Evolutionary conservation across 306 rosid genomes (phyloP).

Genomic region (Prunus campanulata): DNA sequence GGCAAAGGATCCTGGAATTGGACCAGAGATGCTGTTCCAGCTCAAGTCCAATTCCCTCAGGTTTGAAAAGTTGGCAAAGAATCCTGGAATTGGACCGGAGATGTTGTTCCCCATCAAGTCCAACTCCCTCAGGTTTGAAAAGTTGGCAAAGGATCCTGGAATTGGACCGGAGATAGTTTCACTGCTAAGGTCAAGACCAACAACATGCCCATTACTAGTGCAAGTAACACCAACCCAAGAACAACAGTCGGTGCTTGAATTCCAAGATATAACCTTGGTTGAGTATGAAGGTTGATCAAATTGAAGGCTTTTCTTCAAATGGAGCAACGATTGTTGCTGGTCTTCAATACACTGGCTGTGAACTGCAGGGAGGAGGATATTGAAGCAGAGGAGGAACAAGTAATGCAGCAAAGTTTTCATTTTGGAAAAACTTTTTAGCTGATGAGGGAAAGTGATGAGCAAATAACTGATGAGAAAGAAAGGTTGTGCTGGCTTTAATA

Average conservation of each 20-base stretch:
- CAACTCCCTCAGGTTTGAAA: too few species aligned
- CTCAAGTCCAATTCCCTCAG: conserved; percentile 10
- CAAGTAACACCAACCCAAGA: background rate
- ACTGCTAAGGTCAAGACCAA: background rate
- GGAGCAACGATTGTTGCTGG: background rate
- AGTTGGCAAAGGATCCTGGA: too few species aligned
- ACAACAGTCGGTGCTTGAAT: background rate
- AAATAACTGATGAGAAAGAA: background rate
- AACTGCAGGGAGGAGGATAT: background rate
- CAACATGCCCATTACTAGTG: background rate
- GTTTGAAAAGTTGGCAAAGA: too few species aligned
- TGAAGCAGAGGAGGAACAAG: background rate
- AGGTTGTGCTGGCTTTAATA: background rate
- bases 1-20: too few species aligned
- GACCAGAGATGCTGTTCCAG: background rate
- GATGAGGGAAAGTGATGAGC: too few species aligned
- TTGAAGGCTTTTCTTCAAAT: background rate
- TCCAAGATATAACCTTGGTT: background rate
- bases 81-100: too few species aligned
- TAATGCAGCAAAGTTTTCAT: background rate
- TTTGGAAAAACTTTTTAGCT: background rate
- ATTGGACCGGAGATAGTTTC: background rate
- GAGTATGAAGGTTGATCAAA: too few species aligned
- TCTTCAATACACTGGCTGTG: background rate
- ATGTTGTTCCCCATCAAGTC: too few species aligned